Conservation (phyloP, 805 yeast genomes). For the Pichia pseudocactophila region DNA sequence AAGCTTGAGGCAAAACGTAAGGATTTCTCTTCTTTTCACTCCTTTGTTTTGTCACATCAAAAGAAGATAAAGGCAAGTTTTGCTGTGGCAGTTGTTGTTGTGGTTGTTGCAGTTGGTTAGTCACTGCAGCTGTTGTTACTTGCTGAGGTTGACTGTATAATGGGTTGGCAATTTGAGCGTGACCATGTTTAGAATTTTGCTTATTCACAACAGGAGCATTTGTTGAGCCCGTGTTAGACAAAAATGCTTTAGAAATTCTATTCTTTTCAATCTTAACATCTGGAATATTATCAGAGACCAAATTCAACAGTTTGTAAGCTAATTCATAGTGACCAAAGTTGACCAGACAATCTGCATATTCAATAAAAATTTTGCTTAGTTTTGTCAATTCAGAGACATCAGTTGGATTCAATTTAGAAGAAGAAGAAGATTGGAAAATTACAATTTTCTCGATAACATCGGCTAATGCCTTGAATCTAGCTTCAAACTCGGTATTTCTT, state of each 20-base stretch:
- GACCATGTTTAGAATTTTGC: conserved; percentile 3
- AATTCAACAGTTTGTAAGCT: conserved; percentile 59
- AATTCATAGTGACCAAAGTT: conserved; percentile 77
- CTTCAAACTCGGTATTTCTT: conserved; percentile 57
- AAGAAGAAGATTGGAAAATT: conserved; percentile 51
- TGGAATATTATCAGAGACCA: conserved; percentile 67
- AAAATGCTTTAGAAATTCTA: conserved; percentile 62
- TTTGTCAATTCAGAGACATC: conserved; percentile 34
- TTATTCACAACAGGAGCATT: conserved; percentile 7
- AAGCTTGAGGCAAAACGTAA: neutral
- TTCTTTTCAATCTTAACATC: conserved; percentile 68
- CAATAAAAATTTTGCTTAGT: conserved; percentile 58
- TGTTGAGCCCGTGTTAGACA: conserved; percentile 10
- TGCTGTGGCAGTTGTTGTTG: neutral
- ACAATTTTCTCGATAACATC: conserved; percentile 79
- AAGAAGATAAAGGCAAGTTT: neutral
- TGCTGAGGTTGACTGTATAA: too few species aligned
- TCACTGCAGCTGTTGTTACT: neutral
- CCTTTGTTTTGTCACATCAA: neutral
- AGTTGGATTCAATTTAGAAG: conserved; percentile 25
- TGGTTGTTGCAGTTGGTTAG: conserved; percentile 4
- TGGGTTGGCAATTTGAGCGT: too few species aligned
- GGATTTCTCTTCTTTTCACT: conserved; percentile 1
- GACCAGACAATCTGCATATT: conserved; percentile 73
- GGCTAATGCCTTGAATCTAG: conserved; percentile 73